phyloP scores from a whole-genome alignment of 805 yeast genomes.

The Zygoascus biomembranicola region DNA sequence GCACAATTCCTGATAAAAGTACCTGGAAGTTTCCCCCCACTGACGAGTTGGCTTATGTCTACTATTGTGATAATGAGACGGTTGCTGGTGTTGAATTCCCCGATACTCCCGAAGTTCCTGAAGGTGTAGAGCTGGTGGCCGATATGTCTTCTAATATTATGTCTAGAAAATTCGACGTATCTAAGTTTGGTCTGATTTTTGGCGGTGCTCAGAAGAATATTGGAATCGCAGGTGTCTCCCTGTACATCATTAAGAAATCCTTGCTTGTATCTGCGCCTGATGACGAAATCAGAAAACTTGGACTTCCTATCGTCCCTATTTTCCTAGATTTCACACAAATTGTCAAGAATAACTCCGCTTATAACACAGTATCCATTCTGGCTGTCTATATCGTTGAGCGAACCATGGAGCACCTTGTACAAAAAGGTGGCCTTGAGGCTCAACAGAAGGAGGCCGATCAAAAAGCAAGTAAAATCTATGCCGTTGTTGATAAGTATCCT shows the following conservation, averaged over 20 bases:
- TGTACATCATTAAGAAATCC: constrained; percentile 80
- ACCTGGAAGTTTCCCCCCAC: constrained; percentile 54
- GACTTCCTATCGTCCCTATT: constrained; percentile 78
- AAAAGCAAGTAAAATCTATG: constrained; percentile 61
- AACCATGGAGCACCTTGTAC: constrained; percentile 56
- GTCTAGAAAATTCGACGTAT: constrained; percentile 70
- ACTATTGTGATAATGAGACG: constrained; percentile 94
- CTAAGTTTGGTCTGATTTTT: constrained; percentile 80
- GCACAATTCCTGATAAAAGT: constrained; percentile 54
- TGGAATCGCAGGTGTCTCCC: constrained; percentile 91
- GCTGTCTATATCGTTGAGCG: constrained; percentile 79
- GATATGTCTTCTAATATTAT: constrained; percentile 93
- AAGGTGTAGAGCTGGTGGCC: constrained; percentile 73
- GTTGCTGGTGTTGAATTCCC: constrained; percentile 91
- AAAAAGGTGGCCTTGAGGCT: constrained; percentile 60
- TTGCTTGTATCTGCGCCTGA: constrained; percentile 62
- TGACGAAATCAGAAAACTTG: constrained; percentile 47
- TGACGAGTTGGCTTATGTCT: constrained; percentile 72
- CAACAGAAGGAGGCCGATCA: constrained; percentile 50
- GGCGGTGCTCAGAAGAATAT: constrained; percentile 99
- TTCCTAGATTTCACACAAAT: constrained; percentile 83
- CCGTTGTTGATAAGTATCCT: constrained; percentile 58
- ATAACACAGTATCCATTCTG: constrained; percentile 93
- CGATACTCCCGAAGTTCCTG: constrained; percentile 45
- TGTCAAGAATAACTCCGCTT: constrained; percentile 82